Conservation (phyloP, 2,329 filamentous ascomycete genomes). For the Trichothecium roseum region DNA sequence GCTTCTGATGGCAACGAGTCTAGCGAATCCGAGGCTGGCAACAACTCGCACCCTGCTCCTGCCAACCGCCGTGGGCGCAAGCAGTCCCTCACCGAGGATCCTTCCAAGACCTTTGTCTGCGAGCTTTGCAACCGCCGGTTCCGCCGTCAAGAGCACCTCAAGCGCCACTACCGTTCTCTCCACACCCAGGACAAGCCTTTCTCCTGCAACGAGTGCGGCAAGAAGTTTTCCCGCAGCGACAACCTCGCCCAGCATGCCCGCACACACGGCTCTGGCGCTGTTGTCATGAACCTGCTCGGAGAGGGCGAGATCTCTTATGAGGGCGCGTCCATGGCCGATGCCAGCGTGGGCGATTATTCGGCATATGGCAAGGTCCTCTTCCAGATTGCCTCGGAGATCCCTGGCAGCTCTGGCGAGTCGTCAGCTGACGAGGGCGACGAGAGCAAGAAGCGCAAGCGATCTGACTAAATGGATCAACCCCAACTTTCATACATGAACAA, state of each 20-base stretch:
- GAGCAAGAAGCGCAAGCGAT: conserved; percentile 48
- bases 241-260: conserved; percentile 94
- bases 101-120: conserved; percentile 96
- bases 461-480: conserved; percentile 36
- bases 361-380: conserved; percentile 70
- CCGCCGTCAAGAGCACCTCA: conserved; percentile 95
- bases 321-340: conserved; percentile 29
- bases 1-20: conserved; percentile 27
- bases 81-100: conserved; percentile 95
- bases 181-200: conserved; percentile 99
- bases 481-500: not conserved
- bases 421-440: conserved; percentile 43
- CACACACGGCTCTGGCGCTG: conserved; percentile 82
- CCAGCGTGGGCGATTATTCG: conserved; percentile 50
- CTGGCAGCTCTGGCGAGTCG: conserved; percentile 51
- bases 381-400: conserved; percentile 65
- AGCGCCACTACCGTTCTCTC: conserved; percentile 95
- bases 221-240: conserved; percentile 97
- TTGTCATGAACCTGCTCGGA: conserved; percentile 83
- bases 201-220: conserved; percentile 93
- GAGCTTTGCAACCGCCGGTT: conserved; percentile 94
- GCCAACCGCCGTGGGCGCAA: conserved; percentile 91
- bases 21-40: conserved; percentile 31
- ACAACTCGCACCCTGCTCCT: conserved; percentile 40
- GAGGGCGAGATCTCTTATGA: conserved; percentile 45